These are phyloP conservation scores for Botrytis porri DNA, from an alignment of 2,329 filamentous ascomycete species.

Conservation along the genomic window DNA sequence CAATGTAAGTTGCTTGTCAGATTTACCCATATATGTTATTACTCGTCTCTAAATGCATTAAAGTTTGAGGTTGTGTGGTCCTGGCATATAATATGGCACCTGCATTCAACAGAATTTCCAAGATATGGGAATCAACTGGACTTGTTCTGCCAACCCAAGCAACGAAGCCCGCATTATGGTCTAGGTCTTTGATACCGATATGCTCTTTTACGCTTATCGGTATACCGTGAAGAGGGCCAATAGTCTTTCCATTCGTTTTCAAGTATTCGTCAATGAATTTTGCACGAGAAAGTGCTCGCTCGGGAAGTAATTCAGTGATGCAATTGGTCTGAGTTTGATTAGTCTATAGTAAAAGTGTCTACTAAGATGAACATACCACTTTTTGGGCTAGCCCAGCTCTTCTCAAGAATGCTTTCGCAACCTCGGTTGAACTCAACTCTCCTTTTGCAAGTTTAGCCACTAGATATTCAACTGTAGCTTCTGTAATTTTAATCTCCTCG, in stretches of 20 bases:
- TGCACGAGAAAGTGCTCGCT: slow-evolving; percentile 38
- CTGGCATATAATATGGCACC: slow-evolving; percentile 52
- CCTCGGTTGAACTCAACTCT: slow-evolving; percentile 43
- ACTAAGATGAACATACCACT: slow-evolving; percentile 37
- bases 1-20: too few species aligned
- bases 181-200: slow-evolving; percentile 47
- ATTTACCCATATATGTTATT: slow-evolving; percentile 47
- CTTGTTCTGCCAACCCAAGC: slow-evolving; percentile 46
- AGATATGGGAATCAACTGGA: slow-evolving; percentile 47
- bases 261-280: slow-evolving; percentile 39
- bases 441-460: slow-evolving; percentile 46
- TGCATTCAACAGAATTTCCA: slow-evolving; percentile 46
- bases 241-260: slow-evolving; percentile 32
- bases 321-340: slow-evolving; percentile 43
- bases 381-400: slow-evolving; percentile 53
- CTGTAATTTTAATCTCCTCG: slow-evolving; percentile 51
- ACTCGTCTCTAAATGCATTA: slow-evolving; percentile 53
- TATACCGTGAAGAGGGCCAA: slow-evolving; percentile 44
- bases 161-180: slow-evolving; percentile 50
- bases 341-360: background rate
- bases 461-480: slow-evolving; percentile 46
- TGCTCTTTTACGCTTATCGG: slow-evolving; percentile 55
- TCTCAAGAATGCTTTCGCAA: slow-evolving; percentile 53
- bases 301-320: slow-evolving; percentile 44
- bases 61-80: slow-evolving; percentile 52